Evolutionary conservation across 306 rosid species (phyloP), one percentile per base, ranked within the genome.

Genomic region (Aeschynomene evenia): DNA sequence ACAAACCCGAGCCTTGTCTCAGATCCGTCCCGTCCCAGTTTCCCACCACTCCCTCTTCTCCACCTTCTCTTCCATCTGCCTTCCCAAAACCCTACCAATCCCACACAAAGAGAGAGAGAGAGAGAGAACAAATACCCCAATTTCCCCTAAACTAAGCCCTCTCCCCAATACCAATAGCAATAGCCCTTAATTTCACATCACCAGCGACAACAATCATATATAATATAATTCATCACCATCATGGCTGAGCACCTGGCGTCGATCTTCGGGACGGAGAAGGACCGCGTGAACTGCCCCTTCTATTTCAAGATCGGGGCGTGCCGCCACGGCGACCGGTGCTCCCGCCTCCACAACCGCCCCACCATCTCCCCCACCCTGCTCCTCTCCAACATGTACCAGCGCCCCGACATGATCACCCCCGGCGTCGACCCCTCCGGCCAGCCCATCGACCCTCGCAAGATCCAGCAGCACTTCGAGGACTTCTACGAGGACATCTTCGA

Each of bases 231-330:
- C 37, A 12, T 34, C 9, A 34, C 5, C 49, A 9, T 23, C 3
- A 86, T 90, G 96, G 96, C 93, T 37, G 91, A 90, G 72, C 94
- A 90, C 60, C 64, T 90, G 16, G 96, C 94, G 1, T 90, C 96
- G 2, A 90, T 85, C 0, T 87, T 87, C 40, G 96, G 96, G 5
- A 87, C 89, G 10, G 94, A 90, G 80, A 90, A 87, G 79, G 96
- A 87, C 78, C 63, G 96, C 8, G 96, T 87, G 20, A 90, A 90
- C 52, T 87, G 96, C 49, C 91, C 96, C 1, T 90, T 90, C 85
- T 90, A 87, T 82, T 90, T 87, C 80, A 90, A 90, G 82, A 87
- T 90, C 55, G 96, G 96, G 28, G 94, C 96, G 5, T 90, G 96
- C 23, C 71, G 96, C 3, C 96, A 90, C 40, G 94, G 94, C 1